Percentiles rank a stretch among this genome's conserved stretches.
Evolutionary conservation across 2,329 filamentous ascomycete genomes (phyloP).

Genomic region (Colletotrichum sp.): DNA sequence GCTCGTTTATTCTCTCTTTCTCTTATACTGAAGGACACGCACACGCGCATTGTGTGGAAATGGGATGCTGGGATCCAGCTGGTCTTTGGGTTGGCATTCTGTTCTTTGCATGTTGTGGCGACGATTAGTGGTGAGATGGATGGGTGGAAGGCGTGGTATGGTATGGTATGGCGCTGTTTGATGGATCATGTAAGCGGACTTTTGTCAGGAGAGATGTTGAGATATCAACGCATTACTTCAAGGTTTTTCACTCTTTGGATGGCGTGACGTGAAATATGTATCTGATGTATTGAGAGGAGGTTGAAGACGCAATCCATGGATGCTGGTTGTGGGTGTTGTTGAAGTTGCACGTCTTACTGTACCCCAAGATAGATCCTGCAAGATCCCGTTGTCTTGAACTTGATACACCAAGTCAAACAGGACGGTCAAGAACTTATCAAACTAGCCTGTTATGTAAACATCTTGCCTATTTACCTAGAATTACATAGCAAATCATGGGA

Average conservation of each 20-base stretch:
- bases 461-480: background rate
- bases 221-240: background rate
- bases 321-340: background rate
- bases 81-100: slow-evolving; percentile 17
- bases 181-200: background rate
- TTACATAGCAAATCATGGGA: background rate
- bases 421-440: background rate
- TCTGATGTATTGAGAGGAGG: background rate
- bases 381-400: background rate
- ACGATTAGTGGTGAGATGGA: background rate
- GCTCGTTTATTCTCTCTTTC: background rate
- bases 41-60: background rate
- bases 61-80: slow-evolving; percentile 9
- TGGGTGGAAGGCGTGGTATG: background rate
- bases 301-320: background rate
- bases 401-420: background rate
- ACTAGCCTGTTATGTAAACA: background rate
- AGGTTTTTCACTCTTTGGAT: background rate
- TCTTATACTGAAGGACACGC: background rate
- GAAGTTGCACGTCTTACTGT: background rate
- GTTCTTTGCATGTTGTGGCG: background rate
- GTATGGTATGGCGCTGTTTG: background rate
- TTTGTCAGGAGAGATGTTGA: background rate
- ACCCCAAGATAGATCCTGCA: background rate
- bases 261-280: background rate